phyloP scores from a whole-genome alignment of 371 early-diverging fungal genomes.

The Mortierella sp. region DNA sequence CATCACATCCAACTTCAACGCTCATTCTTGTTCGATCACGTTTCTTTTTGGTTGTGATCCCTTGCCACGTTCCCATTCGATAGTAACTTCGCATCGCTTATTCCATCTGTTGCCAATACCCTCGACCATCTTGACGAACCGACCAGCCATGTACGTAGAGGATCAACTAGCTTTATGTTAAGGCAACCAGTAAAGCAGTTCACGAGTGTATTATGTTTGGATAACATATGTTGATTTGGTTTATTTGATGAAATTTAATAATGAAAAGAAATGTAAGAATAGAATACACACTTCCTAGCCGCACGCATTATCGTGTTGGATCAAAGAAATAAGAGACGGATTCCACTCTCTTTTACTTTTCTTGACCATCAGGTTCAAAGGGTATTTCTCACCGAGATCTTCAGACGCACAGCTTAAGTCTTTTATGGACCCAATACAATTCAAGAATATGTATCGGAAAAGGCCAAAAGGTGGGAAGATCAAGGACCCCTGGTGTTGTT shows the following conservation, averaged over 20 bases:
- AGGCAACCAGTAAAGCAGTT: too few species aligned
- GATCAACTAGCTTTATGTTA: too few species aligned
- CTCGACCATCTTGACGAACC: too few species aligned
- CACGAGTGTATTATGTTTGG: background rate
- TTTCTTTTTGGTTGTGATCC: too few species aligned
- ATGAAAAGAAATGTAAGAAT: slow-evolving; percentile 31
- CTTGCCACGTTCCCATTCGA: too few species aligned
- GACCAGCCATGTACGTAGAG: too few species aligned
- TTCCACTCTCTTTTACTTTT: slow-evolving; percentile 1
- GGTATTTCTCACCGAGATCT: slow-evolving; percentile 59
- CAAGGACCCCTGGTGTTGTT: slow-evolving; percentile 58
- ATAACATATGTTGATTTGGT: background rate
- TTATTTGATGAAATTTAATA: slow-evolving; percentile 6
- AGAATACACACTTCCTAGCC: slow-evolving; percentile 48
- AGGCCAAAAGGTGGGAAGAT: slow-evolving; percentile 32
- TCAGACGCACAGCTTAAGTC: slow-evolving; percentile 22
- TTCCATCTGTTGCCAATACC: too few species aligned
- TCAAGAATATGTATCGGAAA: slow-evolving; percentile 12
- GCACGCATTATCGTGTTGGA: slow-evolving; percentile 59
- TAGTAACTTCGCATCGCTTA: too few species aligned
- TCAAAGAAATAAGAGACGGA: slow-evolving; percentile 9
- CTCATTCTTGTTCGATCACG: too few species aligned
- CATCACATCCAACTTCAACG: too few species aligned
- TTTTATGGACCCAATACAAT: slow-evolving; percentile 9
- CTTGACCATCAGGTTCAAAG: slow-evolving; percentile 57